A percentile compares a stretch with the other conserved stretches of the same genome.
Conservation (phyloP, 2,329 filamentous ascomycete genomes). For the Colletotrichum godetiae region DNA sequence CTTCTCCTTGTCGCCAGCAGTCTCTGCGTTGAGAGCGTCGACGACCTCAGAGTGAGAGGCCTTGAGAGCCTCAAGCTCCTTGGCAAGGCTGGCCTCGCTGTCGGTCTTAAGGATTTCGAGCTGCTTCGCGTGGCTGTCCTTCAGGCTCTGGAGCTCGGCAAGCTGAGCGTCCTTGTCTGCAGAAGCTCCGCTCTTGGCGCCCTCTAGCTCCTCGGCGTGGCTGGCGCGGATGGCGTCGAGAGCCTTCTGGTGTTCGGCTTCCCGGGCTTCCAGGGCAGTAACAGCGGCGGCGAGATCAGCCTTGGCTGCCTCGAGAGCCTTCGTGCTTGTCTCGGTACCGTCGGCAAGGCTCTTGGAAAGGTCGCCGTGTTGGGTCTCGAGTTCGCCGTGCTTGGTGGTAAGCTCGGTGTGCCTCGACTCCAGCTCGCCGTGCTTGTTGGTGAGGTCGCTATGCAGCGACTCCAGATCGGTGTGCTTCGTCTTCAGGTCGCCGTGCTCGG, state of each 20-base stretch:
- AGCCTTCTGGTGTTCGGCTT: constrained; percentile 63
- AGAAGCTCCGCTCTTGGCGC: constrained; percentile 63
- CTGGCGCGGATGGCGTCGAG: constrained; percentile 66
- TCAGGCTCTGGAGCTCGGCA: constrained; percentile 64
- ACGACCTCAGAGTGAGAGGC: constrained; percentile 56
- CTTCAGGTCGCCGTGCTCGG: constrained; percentile 44
- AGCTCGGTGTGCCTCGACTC: constrained; percentile 49
- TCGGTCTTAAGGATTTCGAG: constrained; percentile 57
- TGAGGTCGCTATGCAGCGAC: not conserved
- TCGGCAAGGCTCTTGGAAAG: constrained; percentile 44
- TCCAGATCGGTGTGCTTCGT: constrained; percentile 12
- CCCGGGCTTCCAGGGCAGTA: constrained; percentile 61
- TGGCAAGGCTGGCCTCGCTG: constrained; percentile 51
- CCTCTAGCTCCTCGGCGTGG: constrained; percentile 69
- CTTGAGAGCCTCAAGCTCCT: constrained; percentile 56
- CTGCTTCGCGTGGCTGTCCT: constrained; percentile 64
- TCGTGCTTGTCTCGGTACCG: constrained; percentile 51
- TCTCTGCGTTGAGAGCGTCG: constrained; percentile 54
- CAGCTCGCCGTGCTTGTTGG: no score
- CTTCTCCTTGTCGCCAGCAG: constrained; percentile 51
- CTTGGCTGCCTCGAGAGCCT: constrained; percentile 55
- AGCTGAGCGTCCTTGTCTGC: constrained; percentile 61
- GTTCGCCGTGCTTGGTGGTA: constrained; percentile 44
- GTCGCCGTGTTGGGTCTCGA: constrained; percentile 48
- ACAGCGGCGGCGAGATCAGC: constrained; percentile 57